A percentile compares a stretch with the other conserved stretches of the same genome.
phyloP scores from a whole-genome alignment of 495 filamentous ascomycete genomes.

The Tuber indicum region DNA sequence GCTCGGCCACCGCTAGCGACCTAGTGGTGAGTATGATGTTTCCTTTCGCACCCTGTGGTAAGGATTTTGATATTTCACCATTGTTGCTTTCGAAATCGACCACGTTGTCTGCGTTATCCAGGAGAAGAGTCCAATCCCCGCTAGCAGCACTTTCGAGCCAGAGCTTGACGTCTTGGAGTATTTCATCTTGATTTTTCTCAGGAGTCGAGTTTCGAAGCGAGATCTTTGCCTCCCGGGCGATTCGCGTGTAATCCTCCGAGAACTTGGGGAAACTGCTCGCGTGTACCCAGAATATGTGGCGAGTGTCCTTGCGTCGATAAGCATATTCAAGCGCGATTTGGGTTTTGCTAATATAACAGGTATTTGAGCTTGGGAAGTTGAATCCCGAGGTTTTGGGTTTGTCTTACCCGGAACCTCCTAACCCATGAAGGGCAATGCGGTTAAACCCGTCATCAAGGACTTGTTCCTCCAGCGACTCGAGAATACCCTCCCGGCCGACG shows the following conservation, averaged over 20 bases:
- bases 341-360: conserved; percentile 9
- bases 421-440: conserved; percentile 13
- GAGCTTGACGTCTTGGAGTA: conserved; percentile 13
- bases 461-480: conserved; percentile 9
- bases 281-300: conserved; percentile 13
- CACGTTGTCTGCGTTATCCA: conserved; percentile 29
- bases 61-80: not conserved
- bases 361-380: not conserved
- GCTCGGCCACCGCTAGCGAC: conserved; percentile 5
- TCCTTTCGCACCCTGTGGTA: conserved; percentile 9
- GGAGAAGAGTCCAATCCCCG: conserved; percentile 44
- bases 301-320: conserved; percentile 4
- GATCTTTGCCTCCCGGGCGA: not conserved
- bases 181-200: conserved; percentile 4
- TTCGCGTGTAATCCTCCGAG: not conserved
- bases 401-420: conserved; percentile 22
- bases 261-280: conserved; percentile 11
- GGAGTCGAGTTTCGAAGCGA: not conserved
- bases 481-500: conserved; percentile 10
- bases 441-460: not conserved
- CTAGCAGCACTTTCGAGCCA: conserved; percentile 24
- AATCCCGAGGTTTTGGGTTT: not conserved
- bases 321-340: conserved; percentile 22
- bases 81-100: not conserved
- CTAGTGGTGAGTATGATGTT: conserved; percentile 15